phyloP scores from a whole-genome alignment of 1,139 yeast species.

The Kurtzmaniella natalensis region DNA sequence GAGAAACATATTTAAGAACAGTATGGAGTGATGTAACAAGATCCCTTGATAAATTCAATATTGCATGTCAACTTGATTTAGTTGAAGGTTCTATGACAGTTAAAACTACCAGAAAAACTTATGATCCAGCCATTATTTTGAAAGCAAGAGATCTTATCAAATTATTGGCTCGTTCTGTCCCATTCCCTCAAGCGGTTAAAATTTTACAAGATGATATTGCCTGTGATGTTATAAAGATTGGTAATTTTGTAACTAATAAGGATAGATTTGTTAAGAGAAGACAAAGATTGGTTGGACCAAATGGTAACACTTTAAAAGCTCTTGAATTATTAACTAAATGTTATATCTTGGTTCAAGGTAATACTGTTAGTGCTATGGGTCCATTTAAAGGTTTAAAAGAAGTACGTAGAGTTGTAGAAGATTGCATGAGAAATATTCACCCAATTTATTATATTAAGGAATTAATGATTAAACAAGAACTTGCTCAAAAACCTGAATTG shows the following conservation, averaged over 20 bases:
- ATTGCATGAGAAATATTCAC: constrained; percentile 93
- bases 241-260: constrained; percentile 81
- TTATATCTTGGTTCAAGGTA: constrained; percentile 94
- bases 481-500: constrained; percentile 90
- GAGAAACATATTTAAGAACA: constrained; percentile 84
- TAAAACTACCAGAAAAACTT: constrained; percentile 90
- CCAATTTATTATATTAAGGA: constrained; percentile 97
- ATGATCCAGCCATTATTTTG: constrained; percentile 88
- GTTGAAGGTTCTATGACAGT: constrained; percentile 99
- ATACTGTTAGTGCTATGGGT: constrained; percentile 97
- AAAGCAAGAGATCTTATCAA: constrained; percentile 95
- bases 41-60: constrained; percentile 65
- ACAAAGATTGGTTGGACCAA: constrained; percentile 95
- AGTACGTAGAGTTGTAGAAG: constrained; percentile 91
- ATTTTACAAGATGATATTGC: constrained; percentile 89
- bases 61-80: constrained; percentile 78
- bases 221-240: constrained; percentile 94
- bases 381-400: constrained; percentile 91
- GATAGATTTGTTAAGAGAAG: constrained; percentile 94
- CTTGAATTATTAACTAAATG: constrained; percentile 89
- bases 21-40: constrained; percentile 93
- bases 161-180: constrained; percentile 91
- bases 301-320: constrained; percentile 94
- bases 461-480: constrained; percentile 93
- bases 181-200: constrained; percentile 93